Base-by-base conservation (phyloP, 2,329 filamentous ascomycete genomes). In the Hymenoscyphus linearis region DNA sequence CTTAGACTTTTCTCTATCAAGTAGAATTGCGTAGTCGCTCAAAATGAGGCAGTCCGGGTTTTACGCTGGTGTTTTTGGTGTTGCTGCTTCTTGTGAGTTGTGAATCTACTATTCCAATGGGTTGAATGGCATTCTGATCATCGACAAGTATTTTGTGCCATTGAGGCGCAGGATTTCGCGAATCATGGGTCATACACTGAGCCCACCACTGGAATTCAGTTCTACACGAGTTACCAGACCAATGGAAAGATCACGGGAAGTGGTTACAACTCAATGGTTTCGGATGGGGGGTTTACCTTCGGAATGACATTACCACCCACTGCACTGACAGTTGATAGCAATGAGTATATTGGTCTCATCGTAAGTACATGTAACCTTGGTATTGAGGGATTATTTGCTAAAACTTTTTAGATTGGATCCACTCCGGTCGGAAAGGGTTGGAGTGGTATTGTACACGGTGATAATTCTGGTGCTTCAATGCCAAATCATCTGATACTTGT, bases 331-430 rank as follows among this genome's bases (percentile, higher is more conserved):
- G 77, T 70, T 22, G 78, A 80, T 59, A 76, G 78, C 4, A 77
- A 74, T 52, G 85, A 87, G 69, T 86, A 85, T 66, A 82, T 87
- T 62, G 85, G 84, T 37, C 78, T 82, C 53, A 74, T 86, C 55
- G 84, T 85, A 64, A 66, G 78, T 58, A 56, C 44, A 54, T 35
- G 61, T 25, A 18, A 7, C 31, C 18, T 34, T 16, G 14, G 5
- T 36, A 50, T 31, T 54, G 26, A 22, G 44, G 9, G 12, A n/a
- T 26, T 4, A 40, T 10, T 55, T 50, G 27, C 59, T 44, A n/a
- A 60, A 60, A 44, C 60, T 58, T 26, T 7, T 57, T 35, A 63
- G 60, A 52, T 55, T 63, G 82, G 80, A 69, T 77, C 75, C 78
- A 79, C 69, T 67, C 76, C 59, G 3, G 76, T 77, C 14, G 72